Percentiles rank a stretch among this genome's conserved stretches.
Evolutionary conservation across 1,139 yeast species (phyloP).

Genomic region (Groenewaldozyma auringiensis): DNA sequence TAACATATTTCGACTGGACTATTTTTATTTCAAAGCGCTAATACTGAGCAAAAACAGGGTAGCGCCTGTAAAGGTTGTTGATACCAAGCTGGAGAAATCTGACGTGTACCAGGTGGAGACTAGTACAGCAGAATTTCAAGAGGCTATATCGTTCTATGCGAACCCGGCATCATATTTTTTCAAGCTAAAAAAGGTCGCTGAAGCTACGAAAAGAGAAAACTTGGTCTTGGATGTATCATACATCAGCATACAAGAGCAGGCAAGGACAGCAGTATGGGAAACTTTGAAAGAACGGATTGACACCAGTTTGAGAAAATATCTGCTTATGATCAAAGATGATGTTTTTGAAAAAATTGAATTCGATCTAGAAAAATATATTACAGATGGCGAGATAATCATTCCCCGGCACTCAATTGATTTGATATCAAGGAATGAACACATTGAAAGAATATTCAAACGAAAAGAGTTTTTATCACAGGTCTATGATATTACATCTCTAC

Average conservation of each 20-base stretch:
- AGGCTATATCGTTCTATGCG: background rate
- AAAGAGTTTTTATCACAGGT: slow-evolving; percentile 7
- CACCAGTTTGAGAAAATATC: slow-evolving; percentile 14
- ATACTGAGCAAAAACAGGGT: background rate
- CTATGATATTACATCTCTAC: background rate
- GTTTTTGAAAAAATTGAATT: slow-evolving; percentile 10
- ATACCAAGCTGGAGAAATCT: background rate
- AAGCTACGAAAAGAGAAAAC: background rate
- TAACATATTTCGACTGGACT: background rate
- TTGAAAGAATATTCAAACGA: slow-evolving; percentile 6
- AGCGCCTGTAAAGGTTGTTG: background rate
- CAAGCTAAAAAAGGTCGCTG: background rate
- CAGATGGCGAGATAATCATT: slow-evolving; percentile 14
- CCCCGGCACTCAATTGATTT: background rate
- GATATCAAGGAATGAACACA: background rate
- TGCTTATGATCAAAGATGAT: slow-evolving; percentile 10
- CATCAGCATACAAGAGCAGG: slow-evolving; percentile 11
- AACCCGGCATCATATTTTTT: background rate
- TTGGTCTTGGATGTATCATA: slow-evolving; percentile 6
- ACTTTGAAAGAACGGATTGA: slow-evolving; percentile 17
- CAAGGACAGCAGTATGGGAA: slow-evolving; percentile 13
- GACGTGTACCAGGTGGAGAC: background rate
- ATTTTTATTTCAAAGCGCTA: background rate
- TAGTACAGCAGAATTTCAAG: background rate
- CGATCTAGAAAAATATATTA: slow-evolving; percentile 13